A percentile compares a stretch with the other conserved stretches of the same genome.
These are phyloP conservation scores for Trametes versicolor DNA, from an alignment of 1,284 basidiomycete species.

Conservation along the genomic window DNA sequence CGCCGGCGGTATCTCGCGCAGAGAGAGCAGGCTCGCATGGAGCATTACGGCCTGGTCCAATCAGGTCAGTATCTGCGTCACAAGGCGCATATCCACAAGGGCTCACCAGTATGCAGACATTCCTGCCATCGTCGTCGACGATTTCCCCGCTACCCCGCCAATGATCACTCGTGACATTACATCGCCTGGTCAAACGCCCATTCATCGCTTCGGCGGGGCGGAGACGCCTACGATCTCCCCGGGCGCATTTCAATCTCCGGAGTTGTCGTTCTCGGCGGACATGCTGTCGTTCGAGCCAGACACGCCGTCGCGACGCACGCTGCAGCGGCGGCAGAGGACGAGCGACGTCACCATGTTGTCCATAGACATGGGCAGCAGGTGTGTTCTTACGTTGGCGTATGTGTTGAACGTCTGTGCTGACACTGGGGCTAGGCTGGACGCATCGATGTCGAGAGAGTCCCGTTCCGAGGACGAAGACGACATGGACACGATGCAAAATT, in stretches of 20 bases:
- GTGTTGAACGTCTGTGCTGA: not conserved
- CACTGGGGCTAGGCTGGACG: constrained; percentile 50
- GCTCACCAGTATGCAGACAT: constrained; percentile 53
- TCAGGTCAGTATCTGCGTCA: constrained; percentile 44
- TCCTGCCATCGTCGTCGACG: constrained; percentile 74
- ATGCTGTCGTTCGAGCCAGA: constrained; percentile 54
- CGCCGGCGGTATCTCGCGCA: constrained; percentile 72
- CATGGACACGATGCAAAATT: constrained; percentile 68
- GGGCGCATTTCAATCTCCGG: constrained; percentile 52
- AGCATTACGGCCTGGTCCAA: constrained; percentile 42
- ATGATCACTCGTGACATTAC: constrained; percentile 64
- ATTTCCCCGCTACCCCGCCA: constrained; percentile 60
- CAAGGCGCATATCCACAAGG: not conserved
- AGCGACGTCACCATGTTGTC: constrained; percentile 73
- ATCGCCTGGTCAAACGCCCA: constrained; percentile 51
- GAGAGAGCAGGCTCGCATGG: constrained; percentile 50
- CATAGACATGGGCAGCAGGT: constrained; percentile 56
- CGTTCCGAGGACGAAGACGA: constrained; percentile 56
- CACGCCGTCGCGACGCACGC: constrained; percentile 49
- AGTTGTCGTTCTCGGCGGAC: constrained; percentile 59
- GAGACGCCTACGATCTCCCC: constrained; percentile 53
- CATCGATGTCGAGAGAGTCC: constrained; percentile 50
- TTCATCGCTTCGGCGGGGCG: constrained; percentile 39
- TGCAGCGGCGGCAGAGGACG: constrained; percentile 63
- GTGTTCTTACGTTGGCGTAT: constrained; percentile 11